phyloP scores from a whole-genome alignment of 306 rosid genomes.

The Vigna nakashimae region DNA sequence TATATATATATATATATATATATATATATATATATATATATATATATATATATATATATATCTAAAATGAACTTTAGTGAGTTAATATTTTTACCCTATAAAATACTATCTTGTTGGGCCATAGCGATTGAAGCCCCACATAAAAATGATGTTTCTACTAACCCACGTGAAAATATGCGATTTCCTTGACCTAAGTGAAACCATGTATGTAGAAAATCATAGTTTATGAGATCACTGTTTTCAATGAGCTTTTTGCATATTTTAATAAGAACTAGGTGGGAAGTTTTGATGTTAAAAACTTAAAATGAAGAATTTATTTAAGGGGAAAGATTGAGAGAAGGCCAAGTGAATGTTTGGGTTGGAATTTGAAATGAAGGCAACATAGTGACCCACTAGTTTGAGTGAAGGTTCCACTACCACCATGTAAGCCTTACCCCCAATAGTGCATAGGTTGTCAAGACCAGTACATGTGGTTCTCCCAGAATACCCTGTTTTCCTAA shows the following conservation, averaged over 20 bases:
- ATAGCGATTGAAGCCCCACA: conserved; percentile 19
- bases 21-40: too few relatives aligned
- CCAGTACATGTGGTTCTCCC: conserved; percentile 46
- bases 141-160: neutral
- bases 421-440: conserved; percentile 39
- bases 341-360: conserved; percentile 27
- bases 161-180: conserved; percentile 42
- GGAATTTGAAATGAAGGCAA: conserved; percentile 38
- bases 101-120: conserved; percentile 53
- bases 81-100: neutral
- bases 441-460: conserved; percentile 38
- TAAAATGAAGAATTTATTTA: neutral
- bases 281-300: conserved; percentile 27
- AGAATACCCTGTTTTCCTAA: conserved; percentile 29
- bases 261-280: conserved; percentile 30
- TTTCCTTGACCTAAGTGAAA: conserved; percentile 35
- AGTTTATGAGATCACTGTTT: neutral
- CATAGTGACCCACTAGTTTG: conserved; percentile 43
- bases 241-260: conserved; percentile 12
- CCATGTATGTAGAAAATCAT: conserved; percentile 6
- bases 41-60: neutral
- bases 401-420: conserved; percentile 55
- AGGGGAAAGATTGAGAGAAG: neutral
- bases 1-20: too few relatives aligned
- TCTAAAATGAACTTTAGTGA: neutral